phyloP scores from a whole-genome alignment of 2,329 filamentous ascomycete genomes.

The Trichoderma atrobrunneum region DNA sequence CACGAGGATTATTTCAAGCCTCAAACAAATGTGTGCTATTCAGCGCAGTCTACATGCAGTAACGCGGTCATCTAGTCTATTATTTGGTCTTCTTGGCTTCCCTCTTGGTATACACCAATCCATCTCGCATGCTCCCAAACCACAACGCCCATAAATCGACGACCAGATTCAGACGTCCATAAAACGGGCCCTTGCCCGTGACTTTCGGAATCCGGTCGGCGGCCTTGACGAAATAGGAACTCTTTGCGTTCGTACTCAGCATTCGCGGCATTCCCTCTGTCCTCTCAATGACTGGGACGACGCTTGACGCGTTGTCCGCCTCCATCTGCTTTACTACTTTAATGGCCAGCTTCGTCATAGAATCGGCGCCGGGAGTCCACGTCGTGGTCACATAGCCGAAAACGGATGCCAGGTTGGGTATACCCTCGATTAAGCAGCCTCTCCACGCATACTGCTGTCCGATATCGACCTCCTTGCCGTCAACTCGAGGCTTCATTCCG shows the following conservation, averaged over 20 bases:
- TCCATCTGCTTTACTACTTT: slow-evolving; percentile 54
- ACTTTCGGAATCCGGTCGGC: slow-evolving; percentile 36
- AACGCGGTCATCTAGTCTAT: neutral
- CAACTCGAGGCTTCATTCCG: slow-evolving; percentile 50
- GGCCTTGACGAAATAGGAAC: slow-evolving; percentile 38
- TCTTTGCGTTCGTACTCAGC: slow-evolving; percentile 30
- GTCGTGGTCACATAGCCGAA: slow-evolving; percentile 64
- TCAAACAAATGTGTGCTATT: neutral
- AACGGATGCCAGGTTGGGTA: slow-evolving; percentile 62
- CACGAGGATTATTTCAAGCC: neutral
- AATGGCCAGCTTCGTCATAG: slow-evolving; percentile 44
- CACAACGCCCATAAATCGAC: slow-evolving; percentile 32
- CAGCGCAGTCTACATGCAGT: neutral
- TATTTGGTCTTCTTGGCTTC: slow-evolving; percentile 27
- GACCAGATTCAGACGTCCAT: slow-evolving; percentile 33
- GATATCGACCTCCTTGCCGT: slow-evolving; percentile 49
- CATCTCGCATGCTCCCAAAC: slow-evolving; percentile 33
- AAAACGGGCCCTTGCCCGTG: slow-evolving; percentile 37
- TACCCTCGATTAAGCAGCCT: slow-evolving; percentile 61
- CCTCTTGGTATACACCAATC: slow-evolving; percentile 30
- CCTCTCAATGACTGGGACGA: slow-evolving; percentile 43
- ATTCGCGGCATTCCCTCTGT: slow-evolving; percentile 27
- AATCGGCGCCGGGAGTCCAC: slow-evolving; percentile 67
- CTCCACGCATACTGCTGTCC: slow-evolving; percentile 59
- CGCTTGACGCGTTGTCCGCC: slow-evolving; percentile 42